Evolutionary conservation across 208 protist genomes (phyloP).

Genomic region (Porcisia hertigi): DNA sequence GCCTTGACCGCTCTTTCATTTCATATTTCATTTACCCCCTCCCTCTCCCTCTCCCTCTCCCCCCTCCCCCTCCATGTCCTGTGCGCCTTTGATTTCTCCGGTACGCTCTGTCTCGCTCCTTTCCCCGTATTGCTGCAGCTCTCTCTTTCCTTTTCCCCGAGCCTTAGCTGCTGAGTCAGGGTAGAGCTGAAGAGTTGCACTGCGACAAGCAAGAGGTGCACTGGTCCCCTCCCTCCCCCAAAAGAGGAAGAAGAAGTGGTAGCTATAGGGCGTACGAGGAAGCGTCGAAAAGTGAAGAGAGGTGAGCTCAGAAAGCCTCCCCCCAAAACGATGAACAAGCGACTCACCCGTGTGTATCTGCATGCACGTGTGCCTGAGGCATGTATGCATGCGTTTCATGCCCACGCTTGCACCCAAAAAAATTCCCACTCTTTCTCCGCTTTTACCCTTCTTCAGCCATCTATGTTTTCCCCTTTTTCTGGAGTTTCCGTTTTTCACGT

Average conservation of each 20-base stretch:
- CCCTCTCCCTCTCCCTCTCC: neutral
- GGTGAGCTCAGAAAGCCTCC: neutral
- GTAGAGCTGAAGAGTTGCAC: neutral
- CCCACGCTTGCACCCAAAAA: no score
- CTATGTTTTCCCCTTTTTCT: constrained; percentile 4
- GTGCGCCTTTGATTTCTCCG: neutral
- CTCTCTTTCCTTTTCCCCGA: neutral
- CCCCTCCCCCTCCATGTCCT: neutral
- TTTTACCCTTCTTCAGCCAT: constrained; percentile 7
- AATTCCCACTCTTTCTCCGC: neutral
- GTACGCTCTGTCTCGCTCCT: neutral
- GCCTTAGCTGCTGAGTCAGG: neutral
- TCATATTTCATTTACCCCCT: neutral
- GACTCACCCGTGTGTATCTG: neutral
- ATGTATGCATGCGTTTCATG: neutral
- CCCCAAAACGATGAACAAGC: neutral
- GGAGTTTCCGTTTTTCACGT: neutral
- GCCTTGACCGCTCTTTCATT: neutral
- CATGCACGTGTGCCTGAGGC: neutral
- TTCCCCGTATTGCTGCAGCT: neutral
- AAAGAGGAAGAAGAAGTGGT: neutral
- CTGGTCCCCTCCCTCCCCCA: neutral
- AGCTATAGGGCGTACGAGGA: neutral
- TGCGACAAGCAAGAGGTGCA: neutral
- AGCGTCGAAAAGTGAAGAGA: neutral